These are phyloP conservation scores for Yamadazyma tumulicola DNA, from an alignment of 805 yeast species.

Conservation along the genomic window DNA sequence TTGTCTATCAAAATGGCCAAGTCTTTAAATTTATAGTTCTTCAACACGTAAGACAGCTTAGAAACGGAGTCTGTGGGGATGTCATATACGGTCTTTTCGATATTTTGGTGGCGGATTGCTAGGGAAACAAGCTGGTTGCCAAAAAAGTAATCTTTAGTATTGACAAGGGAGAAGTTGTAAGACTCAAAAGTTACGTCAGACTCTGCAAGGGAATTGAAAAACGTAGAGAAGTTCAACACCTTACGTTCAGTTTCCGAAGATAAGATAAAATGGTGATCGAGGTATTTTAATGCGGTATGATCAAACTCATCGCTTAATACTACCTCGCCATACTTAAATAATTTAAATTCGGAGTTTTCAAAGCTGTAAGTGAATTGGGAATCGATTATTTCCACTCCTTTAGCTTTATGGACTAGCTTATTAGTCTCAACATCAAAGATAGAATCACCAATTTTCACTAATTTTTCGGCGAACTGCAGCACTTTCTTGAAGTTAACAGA, in stretches of 20 bases:
- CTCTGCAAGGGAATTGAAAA: constrained; percentile 9
- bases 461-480: constrained; percentile 78
- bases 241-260: constrained; percentile 8
- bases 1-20: constrained; percentile 21
- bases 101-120: constrained; percentile 1
- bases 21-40: constrained; percentile 5
- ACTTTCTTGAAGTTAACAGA: constrained; percentile 17
- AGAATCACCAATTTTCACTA: constrained; percentile 56
- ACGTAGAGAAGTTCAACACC: constrained; percentile 9
- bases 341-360: constrained; percentile 2
- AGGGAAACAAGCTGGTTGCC: constrained; percentile 6
- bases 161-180: constrained; percentile 3
- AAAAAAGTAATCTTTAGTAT: constrained; percentile 9
- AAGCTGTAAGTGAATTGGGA: constrained; percentile 9
- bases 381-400: constrained; percentile 3
- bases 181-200: constrained; percentile 11
- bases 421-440: constrained; percentile 6
- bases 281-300: constrained; percentile 1
- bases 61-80: constrained; percentile 1
- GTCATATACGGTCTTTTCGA: constrained; percentile 5
- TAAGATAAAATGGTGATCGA: constrained; percentile 7
- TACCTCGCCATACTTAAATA: constrained; percentile 5
- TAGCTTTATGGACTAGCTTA: constrained; percentile 1
- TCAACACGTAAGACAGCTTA: background rate
- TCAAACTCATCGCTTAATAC: constrained; percentile 11